Base-by-base conservation (phyloP, 495 filamentous ascomycete species). In the Aspergillus heteromorphus region DNA sequence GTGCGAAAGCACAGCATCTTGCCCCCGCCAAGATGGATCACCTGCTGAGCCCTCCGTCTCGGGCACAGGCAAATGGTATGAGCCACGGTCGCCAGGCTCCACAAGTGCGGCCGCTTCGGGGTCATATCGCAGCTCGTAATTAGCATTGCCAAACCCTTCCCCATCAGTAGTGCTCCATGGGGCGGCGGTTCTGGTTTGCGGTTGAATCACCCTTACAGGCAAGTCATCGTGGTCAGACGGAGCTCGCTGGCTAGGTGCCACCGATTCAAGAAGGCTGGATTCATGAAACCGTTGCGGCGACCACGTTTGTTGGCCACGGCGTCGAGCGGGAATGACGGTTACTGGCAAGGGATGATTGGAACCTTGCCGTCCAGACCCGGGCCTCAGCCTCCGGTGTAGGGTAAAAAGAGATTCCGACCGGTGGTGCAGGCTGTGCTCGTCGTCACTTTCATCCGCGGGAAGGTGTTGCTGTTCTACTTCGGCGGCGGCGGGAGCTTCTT, bases 321-420 rank as follows among this genome's bases (percentile, higher is more conserved):
- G 79, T 41, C 83, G 83, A 2, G 87, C 84, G 0, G 86, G 87
- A 43, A 90, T 87, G 21, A 87, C 73, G 7, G 83, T 87, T 19
- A 88, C 76, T 1, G 84, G 83, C 7, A 87, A 60, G 6, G 65
- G 67, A 1, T 71, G 65, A 31, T 68, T 58, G 5, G 58, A 40
- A 40, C 55, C 58, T 30, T 68, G 65, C 54, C 67, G 48, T 40
- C 62, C 62, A 34, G 65, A 55, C 14, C 57, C 67, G 10, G 53
- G 57, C 41, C 36, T 61, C 34, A 53, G 51, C 52, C 52, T 69
- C 45, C 60, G 65, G 53, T 58, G 61, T 50, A 67, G 58, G 23
- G 61, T 56, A 51, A 77, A 74, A 50, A 72, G 65, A 47, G 43
- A 23, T 27, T 68, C 62, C 1, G 41, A 43, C 49, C 61, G 63